Conservation (phyloP, 1,284 basidiomycete genomes). For the Microbotryomycetes sp. region DNA sequence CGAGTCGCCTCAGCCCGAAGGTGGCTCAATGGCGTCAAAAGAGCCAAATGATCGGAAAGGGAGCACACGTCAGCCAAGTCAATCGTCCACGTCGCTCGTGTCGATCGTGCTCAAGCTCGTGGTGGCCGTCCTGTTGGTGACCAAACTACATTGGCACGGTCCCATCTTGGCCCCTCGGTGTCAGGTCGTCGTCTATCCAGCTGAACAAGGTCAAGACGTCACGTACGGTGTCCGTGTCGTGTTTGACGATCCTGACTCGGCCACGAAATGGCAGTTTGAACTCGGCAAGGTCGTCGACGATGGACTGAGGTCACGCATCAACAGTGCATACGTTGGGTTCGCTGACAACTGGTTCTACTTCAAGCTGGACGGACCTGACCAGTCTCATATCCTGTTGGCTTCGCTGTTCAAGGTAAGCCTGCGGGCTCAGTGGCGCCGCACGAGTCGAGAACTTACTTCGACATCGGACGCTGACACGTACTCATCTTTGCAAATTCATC, state of each 20-base stretch:
- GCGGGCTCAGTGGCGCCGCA: background rate
- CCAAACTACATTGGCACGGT: background rate
- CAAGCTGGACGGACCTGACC: background rate
- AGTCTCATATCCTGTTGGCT: background rate
- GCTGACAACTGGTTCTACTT: slow-evolving; percentile 5
- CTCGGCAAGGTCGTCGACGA: slow-evolving; percentile 8
- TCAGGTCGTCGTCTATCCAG: background rate
- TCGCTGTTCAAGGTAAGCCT: slow-evolving; percentile 2
- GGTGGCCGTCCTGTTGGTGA: background rate
- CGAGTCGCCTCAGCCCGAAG: too few species aligned
- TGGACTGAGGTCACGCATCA: background rate
- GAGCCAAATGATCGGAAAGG: too few species aligned
- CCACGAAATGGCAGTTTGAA: background rate
- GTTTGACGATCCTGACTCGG: background rate
- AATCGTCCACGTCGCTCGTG: background rate
- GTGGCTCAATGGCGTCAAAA: too few species aligned
- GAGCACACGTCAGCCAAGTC: too few species aligned
- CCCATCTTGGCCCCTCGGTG: background rate
- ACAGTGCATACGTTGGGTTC: background rate
- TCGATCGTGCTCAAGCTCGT: background rate
- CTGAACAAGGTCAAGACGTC: background rate
- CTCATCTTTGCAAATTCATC: too few species aligned
- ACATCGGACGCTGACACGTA: too few species aligned
- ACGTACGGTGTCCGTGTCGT: slow-evolving; percentile 6
- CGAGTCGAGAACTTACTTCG: background rate